Evolutionary conservation across 257 asterid species (phyloP), one percentile per base, ranked within the genome.

Genomic region (Penstemon eatonii): DNA sequence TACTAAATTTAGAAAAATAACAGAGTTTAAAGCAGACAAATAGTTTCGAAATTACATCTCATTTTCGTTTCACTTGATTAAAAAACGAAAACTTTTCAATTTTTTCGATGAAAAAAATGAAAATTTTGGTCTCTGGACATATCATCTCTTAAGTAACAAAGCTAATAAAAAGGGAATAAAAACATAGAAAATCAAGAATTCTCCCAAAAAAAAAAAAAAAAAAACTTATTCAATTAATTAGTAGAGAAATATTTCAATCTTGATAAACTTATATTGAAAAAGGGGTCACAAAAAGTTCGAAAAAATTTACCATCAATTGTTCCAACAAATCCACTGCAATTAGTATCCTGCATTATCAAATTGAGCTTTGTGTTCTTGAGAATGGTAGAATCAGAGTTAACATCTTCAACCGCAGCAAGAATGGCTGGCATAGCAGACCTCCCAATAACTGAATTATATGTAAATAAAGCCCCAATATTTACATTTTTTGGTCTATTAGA

Each of bases 261-360:
- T 42, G 13, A 42, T 18, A 18, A 7, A 25, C 59, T 46, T 58
- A 36, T 25, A 33, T 13, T 4, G 2, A 7, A 52, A 54, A 46
- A 73, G 58, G 13, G 11, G 6, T 46, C 40, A 39, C 33, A 36
- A 54, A 39, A 53, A 8, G 33, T n/a, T 3, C 8, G 37, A 6
- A 38, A 50, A 46, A 9, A 0, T 25, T 25, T 84, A 93, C 97
- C 97, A 78, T 88, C 97, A 77, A 90, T 73, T 13, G 87, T 88
- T 62, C 95, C 99, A 69, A 86, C 61, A 76, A 88, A 93, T 8
- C 88, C 95, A 74, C 97, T 93, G 91, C 97, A 93, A 60, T 90
- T 90, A 5, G 99, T 93, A 63, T 93, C 96, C 80, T 82, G 92
- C 63, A 87, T 44, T 19, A 87, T 72, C 68, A 93, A 89, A 49